A percentile compares a stretch with the other conserved stretches of the same genome.
phyloP scores from a whole-genome alignment of 2,329 filamentous ascomycete species.

The Exophiala lecanii-corni region DNA sequence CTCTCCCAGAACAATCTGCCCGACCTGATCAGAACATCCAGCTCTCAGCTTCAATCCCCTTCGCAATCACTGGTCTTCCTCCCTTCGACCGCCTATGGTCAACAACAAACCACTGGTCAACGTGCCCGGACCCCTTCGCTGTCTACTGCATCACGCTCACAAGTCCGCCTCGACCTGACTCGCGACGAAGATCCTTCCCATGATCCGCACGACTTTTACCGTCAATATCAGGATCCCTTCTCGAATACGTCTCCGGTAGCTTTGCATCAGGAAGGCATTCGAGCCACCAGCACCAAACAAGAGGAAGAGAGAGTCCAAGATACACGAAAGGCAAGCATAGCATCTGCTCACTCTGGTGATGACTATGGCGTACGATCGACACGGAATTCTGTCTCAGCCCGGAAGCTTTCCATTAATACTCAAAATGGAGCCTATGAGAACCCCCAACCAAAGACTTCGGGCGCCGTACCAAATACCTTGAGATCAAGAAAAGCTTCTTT shows the following conservation, averaged over 20 bases:
- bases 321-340: constrained; percentile 19
- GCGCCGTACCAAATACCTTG: constrained; percentile 8
- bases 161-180: constrained; percentile 7
- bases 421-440: constrained; percentile 10
- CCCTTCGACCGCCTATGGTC: constrained; percentile 25
- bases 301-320: constrained; percentile 4
- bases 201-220: constrained; percentile 51
- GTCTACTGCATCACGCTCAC: constrained; percentile 7
- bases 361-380: constrained; percentile 2
- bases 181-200: constrained; percentile 31
- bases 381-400: constrained; percentile 5
- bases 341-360: constrained; percentile 11
- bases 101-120: constrained; percentile 23
- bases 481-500: constrained; percentile 59
- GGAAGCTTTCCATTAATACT: constrained; percentile 15
- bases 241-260: constrained; percentile 29
- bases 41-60: constrained; percentile 2
- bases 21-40: constrained; percentile 15
- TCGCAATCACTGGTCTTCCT: constrained; percentile 22
- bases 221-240: constrained; percentile 39
- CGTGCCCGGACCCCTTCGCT: constrained; percentile 19
- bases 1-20: constrained; percentile 23
- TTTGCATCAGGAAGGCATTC: constrained; percentile 24
- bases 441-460: constrained; percentile 9
- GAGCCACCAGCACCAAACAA: constrained; percentile 13